Evolutionary conservation across 169 alveolate genomes (phyloP), one percentile per base, ranked within the genome.

Genomic region (Toxoplasma gondii): DNA sequence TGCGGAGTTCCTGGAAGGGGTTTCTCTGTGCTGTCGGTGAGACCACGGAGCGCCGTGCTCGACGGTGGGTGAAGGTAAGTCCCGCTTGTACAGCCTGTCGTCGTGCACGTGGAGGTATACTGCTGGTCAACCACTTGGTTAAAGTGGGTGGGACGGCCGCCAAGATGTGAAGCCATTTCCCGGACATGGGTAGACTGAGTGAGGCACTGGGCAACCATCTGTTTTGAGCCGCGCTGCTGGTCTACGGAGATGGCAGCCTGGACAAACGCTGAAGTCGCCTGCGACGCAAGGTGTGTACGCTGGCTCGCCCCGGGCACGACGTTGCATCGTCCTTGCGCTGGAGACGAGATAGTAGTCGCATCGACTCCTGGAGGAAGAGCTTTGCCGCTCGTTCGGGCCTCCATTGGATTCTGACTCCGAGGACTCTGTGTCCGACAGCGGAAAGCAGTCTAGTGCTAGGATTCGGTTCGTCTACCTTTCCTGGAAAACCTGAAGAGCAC

Each of bases 151-250:
- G 45, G 86, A 31, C 74, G 7, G 39, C 86, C 86, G 9, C 86
- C 86, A 17, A 38, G 49, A 17, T 36, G 49, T 4, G 86, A 78
- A 38, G 49, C 19, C 39, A 78, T 38, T 10, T 78, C 86, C 27
- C 86, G n/a, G 44, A 78, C 9, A 38, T 78, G 90, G 5, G 67
- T 36, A 43, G 54, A 29, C 53, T 82, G 90, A 22, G 90, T 19
- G 41, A 82, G 90, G 67, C 64, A 12, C 90, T 82, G 90, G 31
- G 90, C 36, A 16, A 82, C 90, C 90, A 82, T 82, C 90, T 82
- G 90, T 36, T 82, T 82, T 22, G 69, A 82, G 17, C 90, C 90
- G n/a, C 90, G 54, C 27, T 1, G 84, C 17, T 74, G 84, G 24
- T 82, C 90, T 82, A 31, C 67, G 0, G 64, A 82, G 1, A 43